Evolutionary conservation across 768 basidiomycete species (phyloP).

Genomic region (Austroboletus eburneus): DNA sequence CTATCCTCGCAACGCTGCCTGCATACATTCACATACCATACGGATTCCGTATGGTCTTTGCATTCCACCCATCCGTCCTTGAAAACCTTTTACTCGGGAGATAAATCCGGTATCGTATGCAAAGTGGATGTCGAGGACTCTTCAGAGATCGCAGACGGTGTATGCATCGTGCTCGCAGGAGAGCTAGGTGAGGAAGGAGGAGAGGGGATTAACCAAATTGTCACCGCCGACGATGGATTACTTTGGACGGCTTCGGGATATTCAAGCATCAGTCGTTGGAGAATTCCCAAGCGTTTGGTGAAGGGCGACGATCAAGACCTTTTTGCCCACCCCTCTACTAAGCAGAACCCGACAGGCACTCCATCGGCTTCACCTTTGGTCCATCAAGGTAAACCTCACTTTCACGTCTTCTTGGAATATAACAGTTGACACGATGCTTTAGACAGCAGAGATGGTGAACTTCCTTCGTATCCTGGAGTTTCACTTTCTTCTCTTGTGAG

Average conservation of each 20-base stretch:
- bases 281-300: conserved; percentile 47
- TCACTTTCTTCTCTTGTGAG: conserved; percentile 69
- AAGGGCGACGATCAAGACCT: conserved; percentile 12
- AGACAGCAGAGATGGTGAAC: conserved; percentile 21
- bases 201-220: conserved; percentile 80
- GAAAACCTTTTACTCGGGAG: conserved; percentile 91
- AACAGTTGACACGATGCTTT: conserved; percentile 10
- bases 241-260: conserved; percentile 90
- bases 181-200: conserved; percentile 43
- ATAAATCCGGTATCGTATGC: conserved; percentile 85
- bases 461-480: conserved; percentile 50
- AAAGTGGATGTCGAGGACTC: conserved; percentile 87
- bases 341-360: conserved; percentile 7
- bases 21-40: conserved; percentile 95
- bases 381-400: conserved; percentile 18
- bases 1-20: conserved; percentile 82
- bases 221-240: conserved; percentile 75
- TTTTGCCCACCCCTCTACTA: conserved; percentile 12
- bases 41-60: conserved; percentile 92
- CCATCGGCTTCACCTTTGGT: conserved; percentile 10
- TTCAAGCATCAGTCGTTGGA: conserved; percentile 82
- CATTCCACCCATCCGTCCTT: conserved; percentile 84
- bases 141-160: conserved; percentile 78
- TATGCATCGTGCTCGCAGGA: conserved; percentile 81
- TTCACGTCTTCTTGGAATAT: not conserved